A percentile compares a stretch with the other conserved stretches of the same genome.
Conservation (phyloP, 805 yeast genomes). For the Barnettozyma sucrosica region DNA sequence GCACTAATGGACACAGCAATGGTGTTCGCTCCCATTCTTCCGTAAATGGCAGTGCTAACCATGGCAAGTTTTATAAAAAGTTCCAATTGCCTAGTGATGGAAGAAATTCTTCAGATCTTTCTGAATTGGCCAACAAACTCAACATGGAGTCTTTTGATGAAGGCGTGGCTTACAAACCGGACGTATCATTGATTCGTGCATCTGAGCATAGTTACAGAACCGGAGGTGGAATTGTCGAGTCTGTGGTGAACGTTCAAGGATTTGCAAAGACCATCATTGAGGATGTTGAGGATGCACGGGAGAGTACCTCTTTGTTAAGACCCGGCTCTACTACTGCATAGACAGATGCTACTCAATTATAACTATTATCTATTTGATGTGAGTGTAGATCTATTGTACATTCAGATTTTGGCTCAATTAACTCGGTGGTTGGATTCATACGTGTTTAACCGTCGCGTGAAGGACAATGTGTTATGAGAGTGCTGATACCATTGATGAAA, state of each 20-base stretch:
- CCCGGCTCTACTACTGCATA: neutral
- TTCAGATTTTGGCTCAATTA: neutral
- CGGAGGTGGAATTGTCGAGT: constrained; percentile 63
- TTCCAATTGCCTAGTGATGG: constrained; percentile 11
- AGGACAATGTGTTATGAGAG: too few relatives aligned
- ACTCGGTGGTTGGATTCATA: too few relatives aligned
- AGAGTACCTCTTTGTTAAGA: neutral
- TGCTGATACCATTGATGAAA: too few relatives aligned
- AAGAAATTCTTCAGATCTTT: constrained; percentile 16
- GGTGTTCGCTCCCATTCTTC: neutral
- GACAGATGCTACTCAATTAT: too few relatives aligned
- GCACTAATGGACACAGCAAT: constrained; percentile 9
- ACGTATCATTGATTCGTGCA: neutral
- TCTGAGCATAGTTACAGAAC: constrained; percentile 22
- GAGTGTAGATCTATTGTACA: neutral
- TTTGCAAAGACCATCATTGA: constrained; percentile 82
- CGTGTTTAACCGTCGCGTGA: too few relatives aligned
- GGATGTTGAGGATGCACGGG: constrained; percentile 39
- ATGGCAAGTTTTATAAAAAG: constrained; percentile 13
- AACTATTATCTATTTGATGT: neutral
- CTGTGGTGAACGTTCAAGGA: constrained; percentile 78
- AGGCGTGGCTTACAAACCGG: neutral
- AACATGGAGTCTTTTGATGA: neutral
- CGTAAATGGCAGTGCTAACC: neutral
- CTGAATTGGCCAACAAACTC: constrained; percentile 9